Evolutionary conservation across 2,329 filamentous ascomycete species (phyloP), one percentile per base, ranked within the genome.

Genomic region (Ceratocystis papillata): DNA sequence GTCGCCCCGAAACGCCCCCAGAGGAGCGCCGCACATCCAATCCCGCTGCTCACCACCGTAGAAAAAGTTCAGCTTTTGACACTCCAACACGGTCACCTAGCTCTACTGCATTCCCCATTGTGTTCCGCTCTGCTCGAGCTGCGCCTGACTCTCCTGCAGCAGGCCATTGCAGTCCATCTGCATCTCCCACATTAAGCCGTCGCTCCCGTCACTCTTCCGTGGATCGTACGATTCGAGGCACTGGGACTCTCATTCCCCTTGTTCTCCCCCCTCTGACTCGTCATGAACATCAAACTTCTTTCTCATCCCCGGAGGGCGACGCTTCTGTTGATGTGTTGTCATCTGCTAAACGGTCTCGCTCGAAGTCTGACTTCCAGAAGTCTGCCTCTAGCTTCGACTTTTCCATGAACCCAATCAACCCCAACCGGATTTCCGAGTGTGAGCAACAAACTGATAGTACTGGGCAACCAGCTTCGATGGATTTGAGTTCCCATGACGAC

Each of bases 31-130:
- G 25, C 10, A 17, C 37, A 3, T 53, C 37, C 10, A 64, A 20
- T 12, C 62, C 62, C 12, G 20, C 46, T 15, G 63, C 65, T 17
- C 30, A 45, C n/a, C 65, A 63, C 28, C 61, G 62, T 20, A 41
- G 62, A n/a, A 63, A 33, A 22, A 64, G 41, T 20, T 60, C 44
- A 5, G 63, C 50, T 4, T 67, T 53, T 28, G 62, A 67, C 2
- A 65, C 57, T 5, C 63, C 63, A 12, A 62, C 22, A 1, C 8
- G 81, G 71, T 80, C 79, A 2, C 79, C 80, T 5, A 84, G 82
- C 69, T 78, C 79, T 50, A 85, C 82, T 17, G 82, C 83, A 5
- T 81, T 85, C 44, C 82, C 83, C 2, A 76, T 85, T 55, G 77
- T 81, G 55, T 76, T 81, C n/a, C 73, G 84, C 37, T 78, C 79